Percentiles rank a stretch among this genome's conserved stretches.
phyloP scores from a whole-genome alignment of 1,139 yeast genomes.

The Candida sp. region DNA sequence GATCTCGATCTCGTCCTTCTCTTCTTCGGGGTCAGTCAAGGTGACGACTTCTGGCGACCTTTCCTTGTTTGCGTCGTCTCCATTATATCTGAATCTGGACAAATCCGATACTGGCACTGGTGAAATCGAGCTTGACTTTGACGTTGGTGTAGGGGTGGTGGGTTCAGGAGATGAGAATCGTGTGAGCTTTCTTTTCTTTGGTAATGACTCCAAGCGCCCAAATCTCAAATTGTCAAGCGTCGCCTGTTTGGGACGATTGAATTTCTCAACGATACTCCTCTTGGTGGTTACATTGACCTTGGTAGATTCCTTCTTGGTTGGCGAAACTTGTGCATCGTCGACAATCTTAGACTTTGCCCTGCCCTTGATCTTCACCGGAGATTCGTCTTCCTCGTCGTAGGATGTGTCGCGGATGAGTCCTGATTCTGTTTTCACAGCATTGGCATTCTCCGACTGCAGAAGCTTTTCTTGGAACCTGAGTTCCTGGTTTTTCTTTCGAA shows the following conservation, averaged over 20 bases:
- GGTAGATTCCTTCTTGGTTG: constrained; percentile 39
- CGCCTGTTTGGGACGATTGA: constrained; percentile 35
- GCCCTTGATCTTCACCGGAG: constrained; percentile 20
- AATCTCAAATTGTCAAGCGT: constrained; percentile 23
- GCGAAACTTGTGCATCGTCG: constrained; percentile 18
- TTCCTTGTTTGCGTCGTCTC: constrained; percentile 10
- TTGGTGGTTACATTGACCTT: constrained; percentile 63
- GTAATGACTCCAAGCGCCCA: constrained; percentile 19
- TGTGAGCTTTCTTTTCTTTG: constrained; percentile 40
- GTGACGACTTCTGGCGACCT: not conserved
- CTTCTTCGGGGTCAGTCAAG: constrained; percentile 17
- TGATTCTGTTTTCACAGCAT: not conserved
- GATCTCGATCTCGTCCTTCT: constrained; percentile 42
- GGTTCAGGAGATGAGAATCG: constrained; percentile 29
- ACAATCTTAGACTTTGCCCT: constrained; percentile 31
- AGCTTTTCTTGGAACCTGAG: constrained; percentile 18
- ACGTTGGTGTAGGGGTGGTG: constrained; percentile 11
- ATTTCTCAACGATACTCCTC: constrained; percentile 57
- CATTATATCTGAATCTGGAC: constrained; percentile 17
- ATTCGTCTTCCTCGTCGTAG: not conserved
- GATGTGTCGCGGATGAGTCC: not conserved
- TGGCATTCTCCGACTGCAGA: constrained; percentile 14
- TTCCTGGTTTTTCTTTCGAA: constrained; percentile 15
- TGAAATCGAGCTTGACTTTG: constrained; percentile 13
- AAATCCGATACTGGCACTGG: constrained; percentile 16